Base-by-base conservation (phyloP, 108 stramenopile species). In the Stephanodiscus triporus region DNA sequence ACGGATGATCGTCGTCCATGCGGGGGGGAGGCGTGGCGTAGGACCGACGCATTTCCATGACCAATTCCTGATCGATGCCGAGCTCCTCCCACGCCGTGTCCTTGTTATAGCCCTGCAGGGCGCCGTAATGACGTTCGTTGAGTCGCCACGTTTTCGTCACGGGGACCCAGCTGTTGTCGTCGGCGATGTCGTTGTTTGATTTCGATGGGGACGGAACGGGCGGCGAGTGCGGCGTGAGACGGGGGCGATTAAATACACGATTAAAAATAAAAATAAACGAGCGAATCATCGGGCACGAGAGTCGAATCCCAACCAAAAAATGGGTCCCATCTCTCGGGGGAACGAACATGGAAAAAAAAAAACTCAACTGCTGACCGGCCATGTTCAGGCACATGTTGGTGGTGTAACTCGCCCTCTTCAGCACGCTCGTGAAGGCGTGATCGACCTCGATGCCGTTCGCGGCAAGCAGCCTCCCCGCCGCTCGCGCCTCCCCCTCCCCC, bases 121-220 rank as follows among this genome's bases (percentile, higher is more conserved):
- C 82, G 27, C 93, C 95, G 63, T 95, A 95, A 63, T 93, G 92
- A 22, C 95, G 86, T 77, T 95, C 95, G 72, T 95, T 95, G 32
- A 95, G 68, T 26, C 89, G 76, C 92, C 92, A 95, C 9, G 89
- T 84, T 59, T 93, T 91, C 2, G 88, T 89, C 10, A 92, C 87
- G 17, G 88, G 88, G 0, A 95, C 91, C 89, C 90, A 92, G 72
- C 75, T 76, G 38, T 63, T 8, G 32, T 34, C 5, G 51, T 5
- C 23, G 20, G 5, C 5, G 51, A 4, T 5, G 23, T 53, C 51
- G 51, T 53, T 20, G 51, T 34, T 34, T 34, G 32, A 4, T 34
- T 34, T 34, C 5, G 32, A 34, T n/a, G n/a, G n/a, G n/a, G n/a
- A n/a, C n/a, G n/a, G n/a, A n/a, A n/a, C n/a, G n/a, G n/a, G n/a